Conservation (phyloP, 116 monocot species). For the Phalaenopsis hybrid region DNA sequence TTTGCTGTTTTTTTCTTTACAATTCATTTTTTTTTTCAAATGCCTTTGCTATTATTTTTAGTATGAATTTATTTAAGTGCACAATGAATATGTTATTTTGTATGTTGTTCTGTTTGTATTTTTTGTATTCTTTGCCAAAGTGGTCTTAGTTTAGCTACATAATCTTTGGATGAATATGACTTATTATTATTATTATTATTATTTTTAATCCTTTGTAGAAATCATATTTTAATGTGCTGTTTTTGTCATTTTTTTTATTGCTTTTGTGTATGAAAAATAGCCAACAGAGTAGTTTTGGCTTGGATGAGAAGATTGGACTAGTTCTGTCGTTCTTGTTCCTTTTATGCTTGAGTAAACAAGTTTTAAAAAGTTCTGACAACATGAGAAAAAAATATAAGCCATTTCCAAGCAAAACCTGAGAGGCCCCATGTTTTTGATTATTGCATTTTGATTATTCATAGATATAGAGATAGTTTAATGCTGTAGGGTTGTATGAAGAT, state of each 20-base stretch:
- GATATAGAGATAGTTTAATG: no score
- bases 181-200: neutral
- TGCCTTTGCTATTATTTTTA: neutral
- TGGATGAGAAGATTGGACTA: no score
- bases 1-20: conserved; percentile 1
- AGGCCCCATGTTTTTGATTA: no score
- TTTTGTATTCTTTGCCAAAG: neutral
- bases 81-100: neutral
- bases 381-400: no score
- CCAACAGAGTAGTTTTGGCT: no score
- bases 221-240: no score
- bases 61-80: neutral
- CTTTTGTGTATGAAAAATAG: neutral
- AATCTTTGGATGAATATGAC: neutral
- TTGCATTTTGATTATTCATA: no score
- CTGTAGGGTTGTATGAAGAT: no score
- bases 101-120: neutral
- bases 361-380: no score
- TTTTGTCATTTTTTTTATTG: neutral
- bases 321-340: no score
- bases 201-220: neutral
- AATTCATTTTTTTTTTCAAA: neutral
- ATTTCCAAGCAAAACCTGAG: no score
- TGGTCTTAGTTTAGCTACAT: neutral
- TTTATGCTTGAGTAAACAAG: no score